Base-by-base conservation (phyloP, 2,329 filamentous ascomycete genomes). In the Nothophaeocryptopus gaeumannii region DNA sequence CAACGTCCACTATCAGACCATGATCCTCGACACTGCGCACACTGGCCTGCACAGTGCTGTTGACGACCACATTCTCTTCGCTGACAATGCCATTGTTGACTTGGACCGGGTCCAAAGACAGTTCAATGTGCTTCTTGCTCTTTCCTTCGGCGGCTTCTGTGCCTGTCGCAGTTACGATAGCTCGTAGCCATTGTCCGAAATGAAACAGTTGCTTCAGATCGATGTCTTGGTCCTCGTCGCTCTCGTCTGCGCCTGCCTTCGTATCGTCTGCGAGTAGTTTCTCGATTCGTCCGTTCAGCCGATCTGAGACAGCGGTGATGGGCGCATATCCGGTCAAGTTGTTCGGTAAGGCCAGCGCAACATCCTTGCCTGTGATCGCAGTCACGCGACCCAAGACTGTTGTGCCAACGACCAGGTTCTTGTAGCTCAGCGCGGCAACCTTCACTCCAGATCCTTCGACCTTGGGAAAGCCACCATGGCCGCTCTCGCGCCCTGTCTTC, bases 1-100 rank as follows among this genome's bases (percentile, higher is more conserved):
- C 89, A 33, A 97, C 72, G 60, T 96, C 89, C 89, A 99, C 96
- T 48, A 97, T 82, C 50, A 93, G 80, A 54, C 93, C 93, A 64
- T 96, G 91, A 62, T 99, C 95, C 70, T 99, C 92, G n/a, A 95
- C 86, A 69, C 92, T 99, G 43, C 80, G 72, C 20, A 99, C 85
- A 0, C 90, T 86, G 2, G 90, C 92, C 78, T 97, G 95, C 14
- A 97, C 75, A 39, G 88, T 90, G 57, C 77, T 79, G 63, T 95
- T 86, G 35, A 79, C 72, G 8, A 93, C 83, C 8, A 96, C 71
- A 61, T 89, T 89, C 35, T 86, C 82, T 58, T 82, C 79, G 3
- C 80, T 76, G 15, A 99, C 74, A 1, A 88, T 85, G 2, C 80
- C 79, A 44, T 54, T 45, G 67, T 99, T 99, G 47, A 89, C 79